phyloP scores from a whole-genome alignment of 129 eudicot species.

The Ambrosia trifida region DNA sequence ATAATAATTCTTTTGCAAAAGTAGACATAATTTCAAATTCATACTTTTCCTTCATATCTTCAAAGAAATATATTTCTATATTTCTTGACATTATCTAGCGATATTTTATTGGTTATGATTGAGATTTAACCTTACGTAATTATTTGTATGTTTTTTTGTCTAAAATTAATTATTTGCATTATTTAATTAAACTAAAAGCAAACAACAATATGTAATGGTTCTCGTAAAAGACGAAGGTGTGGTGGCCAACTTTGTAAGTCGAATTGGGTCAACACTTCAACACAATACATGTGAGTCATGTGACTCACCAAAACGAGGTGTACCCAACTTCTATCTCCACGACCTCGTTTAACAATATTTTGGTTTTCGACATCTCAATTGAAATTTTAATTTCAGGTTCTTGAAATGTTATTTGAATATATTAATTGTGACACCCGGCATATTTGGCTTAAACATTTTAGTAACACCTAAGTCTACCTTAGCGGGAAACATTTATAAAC shows the following conservation, averaged over 20 bases:
- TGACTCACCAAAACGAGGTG: constrained; percentile 21
- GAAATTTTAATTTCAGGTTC: no score
- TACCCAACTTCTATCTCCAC: constrained; percentile 2
- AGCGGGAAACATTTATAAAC: no score
- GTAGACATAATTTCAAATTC: not conserved
- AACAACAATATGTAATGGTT: no score
- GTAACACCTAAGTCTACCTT: no score
- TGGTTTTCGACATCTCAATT: not conserved
- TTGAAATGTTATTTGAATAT: not conserved
- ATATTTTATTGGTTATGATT: not conserved
- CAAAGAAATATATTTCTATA: not conserved
- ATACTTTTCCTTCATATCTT: not conserved
- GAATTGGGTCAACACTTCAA: constrained; percentile 17
- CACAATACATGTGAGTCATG: constrained; percentile 24
- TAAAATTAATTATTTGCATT: not conserved
- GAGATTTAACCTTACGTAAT: not conserved
- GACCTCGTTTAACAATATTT: constrained; percentile 14
- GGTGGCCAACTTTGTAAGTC: not conserved
- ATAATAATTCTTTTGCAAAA: not conserved
- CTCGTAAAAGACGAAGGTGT: no score
- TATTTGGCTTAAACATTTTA: no score
- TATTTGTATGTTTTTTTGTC: not conserved
- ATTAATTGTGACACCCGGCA: no score
- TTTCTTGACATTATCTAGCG: not conserved
- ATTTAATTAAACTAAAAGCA: no score